These are phyloP conservation scores for Actinidia polygama DNA, from an alignment of 179 eudicot species.

Conservation along the genomic window DNA sequence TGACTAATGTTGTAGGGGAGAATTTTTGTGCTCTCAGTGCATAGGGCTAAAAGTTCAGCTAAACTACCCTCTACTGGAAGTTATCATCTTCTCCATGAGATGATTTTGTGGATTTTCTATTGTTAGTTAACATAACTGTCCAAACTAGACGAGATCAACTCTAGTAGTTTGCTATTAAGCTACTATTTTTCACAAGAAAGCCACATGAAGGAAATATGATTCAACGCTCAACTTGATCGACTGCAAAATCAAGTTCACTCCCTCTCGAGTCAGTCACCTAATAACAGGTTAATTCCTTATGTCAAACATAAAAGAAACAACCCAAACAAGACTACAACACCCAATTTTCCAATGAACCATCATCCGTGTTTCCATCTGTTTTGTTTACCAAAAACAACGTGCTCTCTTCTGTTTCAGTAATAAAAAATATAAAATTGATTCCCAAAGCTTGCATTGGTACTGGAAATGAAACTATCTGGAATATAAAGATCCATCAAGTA, in stretches of 20 bases:
- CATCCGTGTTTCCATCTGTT: no score
- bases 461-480: no score
- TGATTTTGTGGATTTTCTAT: not conserved
- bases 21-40: not conserved
- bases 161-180: constrained; percentile 60
- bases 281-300: not conserved
- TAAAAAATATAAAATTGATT: no score
- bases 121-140: not conserved
- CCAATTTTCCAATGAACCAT: not conserved
- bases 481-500: no score
- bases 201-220: constrained; percentile 79
- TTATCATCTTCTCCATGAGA: not conserved
- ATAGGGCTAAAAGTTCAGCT: not conserved
- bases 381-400: no score
- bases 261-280: constrained; percentile 95
- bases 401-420: no score
- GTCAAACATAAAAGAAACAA: not conserved
- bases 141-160: constrained; percentile 45
- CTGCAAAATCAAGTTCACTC: constrained; percentile 66
- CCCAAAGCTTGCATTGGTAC: no score
- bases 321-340: not conserved
- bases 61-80: not conserved
- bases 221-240: constrained; percentile 69
- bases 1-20: not conserved
- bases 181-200: constrained; percentile 69